Evolutionary conservation across 2,329 filamentous ascomycete genomes (phyloP).

Genomic region (Cephalotrichum gorgonifer): DNA sequence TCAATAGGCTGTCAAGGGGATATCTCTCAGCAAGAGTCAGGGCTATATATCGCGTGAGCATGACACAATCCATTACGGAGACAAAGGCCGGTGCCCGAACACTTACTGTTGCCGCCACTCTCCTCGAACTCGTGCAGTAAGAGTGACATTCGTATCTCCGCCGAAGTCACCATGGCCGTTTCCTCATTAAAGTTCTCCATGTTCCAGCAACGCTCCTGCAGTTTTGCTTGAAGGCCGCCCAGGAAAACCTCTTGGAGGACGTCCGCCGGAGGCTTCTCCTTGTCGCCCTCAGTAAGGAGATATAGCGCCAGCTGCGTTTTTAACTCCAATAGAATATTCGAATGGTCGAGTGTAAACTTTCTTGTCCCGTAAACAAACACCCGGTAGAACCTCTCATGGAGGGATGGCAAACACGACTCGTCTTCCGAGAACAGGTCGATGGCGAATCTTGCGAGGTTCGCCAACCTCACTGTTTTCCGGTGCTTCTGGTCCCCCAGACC

Average conservation of each 20-base stretch:
- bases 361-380: slow-evolving; percentile 21
- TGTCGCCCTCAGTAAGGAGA: slow-evolving; percentile 36
- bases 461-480: slow-evolving; percentile 8
- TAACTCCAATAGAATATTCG: slow-evolving; percentile 33
- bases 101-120: slow-evolving; percentile 16
- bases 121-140: slow-evolving; percentile 18
- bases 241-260: slow-evolving; percentile 46
- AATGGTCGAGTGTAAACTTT: slow-evolving; percentile 28
- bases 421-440: slow-evolving; percentile 26
- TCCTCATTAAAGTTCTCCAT: slow-evolving; percentile 23
- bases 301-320: slow-evolving; percentile 43
- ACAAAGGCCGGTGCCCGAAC: neutral
- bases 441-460: slow-evolving; percentile 35
- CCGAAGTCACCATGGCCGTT: slow-evolving; percentile 20
- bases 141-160: slow-evolving; percentile 21
- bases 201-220: slow-evolving; percentile 22
- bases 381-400: slow-evolving; percentile 31
- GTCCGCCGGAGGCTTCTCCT: slow-evolving; percentile 38
- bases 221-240: slow-evolving; percentile 40
- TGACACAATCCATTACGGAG: neutral
- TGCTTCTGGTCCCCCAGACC: slow-evolving; percentile 24
- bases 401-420: slow-evolving; percentile 28
- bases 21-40: slow-evolving; percentile 26
- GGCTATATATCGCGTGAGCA: slow-evolving; percentile 9
- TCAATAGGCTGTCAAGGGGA: slow-evolving; percentile 24